phyloP scores from a whole-genome alignment of 345 rosid species.

The Geranium brycei region DNA sequence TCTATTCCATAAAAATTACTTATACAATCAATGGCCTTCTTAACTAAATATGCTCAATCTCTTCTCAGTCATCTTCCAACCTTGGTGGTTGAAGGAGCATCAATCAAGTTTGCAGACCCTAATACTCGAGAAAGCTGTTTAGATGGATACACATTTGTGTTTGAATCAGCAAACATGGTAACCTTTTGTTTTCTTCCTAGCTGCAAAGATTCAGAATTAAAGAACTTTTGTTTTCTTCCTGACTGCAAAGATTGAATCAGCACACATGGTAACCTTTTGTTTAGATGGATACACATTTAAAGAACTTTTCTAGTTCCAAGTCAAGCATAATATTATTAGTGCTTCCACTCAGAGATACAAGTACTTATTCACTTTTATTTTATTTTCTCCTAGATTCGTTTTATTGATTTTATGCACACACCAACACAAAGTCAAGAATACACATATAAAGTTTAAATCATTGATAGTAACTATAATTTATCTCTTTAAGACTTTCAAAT shows the following conservation, averaged over 20 bases:
- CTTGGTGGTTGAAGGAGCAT: conserved; percentile 43
- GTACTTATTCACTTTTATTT: neutral
- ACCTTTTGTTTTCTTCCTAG: neutral
- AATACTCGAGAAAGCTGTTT: conserved; percentile 55
- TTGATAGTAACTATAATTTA: neutral
- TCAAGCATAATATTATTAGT: neutral
- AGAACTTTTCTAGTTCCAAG: neutral
- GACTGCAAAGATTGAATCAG: neutral
- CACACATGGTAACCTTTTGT: no score
- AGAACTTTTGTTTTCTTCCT: neutral
- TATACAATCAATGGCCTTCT: neutral
- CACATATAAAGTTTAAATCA: neutral
- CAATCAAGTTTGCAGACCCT: conserved; percentile 49
- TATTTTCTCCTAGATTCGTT: no score
- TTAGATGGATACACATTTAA: no score
- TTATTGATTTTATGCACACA: neutral
- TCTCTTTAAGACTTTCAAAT: no score
- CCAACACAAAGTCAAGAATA: neutral
- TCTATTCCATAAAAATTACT: conserved; percentile 8
- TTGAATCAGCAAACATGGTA: no score
- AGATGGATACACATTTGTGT: conserved; percentile 50
- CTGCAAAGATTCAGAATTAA: no score
- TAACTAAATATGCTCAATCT: neutral
- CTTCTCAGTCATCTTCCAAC: conserved; percentile 42
- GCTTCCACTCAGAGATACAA: neutral